Evolutionary conservation across 176 grass and related monocot genomes (phyloP), one percentile per base, ranked within the genome.

Genomic region (Eremochloa ophiuroides): DNA sequence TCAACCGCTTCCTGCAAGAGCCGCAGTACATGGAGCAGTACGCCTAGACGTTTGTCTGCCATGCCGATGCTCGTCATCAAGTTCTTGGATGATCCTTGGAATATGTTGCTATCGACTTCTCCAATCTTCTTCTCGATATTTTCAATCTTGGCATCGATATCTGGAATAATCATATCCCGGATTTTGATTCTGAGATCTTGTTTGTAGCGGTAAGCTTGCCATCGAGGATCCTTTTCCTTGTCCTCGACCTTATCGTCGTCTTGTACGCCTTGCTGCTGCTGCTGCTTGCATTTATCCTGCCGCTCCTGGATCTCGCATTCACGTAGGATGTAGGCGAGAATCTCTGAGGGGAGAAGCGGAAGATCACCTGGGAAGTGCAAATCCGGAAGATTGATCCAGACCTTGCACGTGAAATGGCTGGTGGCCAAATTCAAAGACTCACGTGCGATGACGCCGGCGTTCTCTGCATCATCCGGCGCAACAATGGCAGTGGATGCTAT

Each of bases 161-260:
- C 15, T 17, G 1, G 1, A 30, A 2, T 1, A 58, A 26, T 5
- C 9, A 59, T 59, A 1, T 27, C 0, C n/a, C 3, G 0, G 56
- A 18, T 33, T 64, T 34, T 4, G 6, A 17, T 0, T 3, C 4
- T 1, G 7, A 18, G 27, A 3, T 18, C 2, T 3, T 18, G 0
- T 64, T 34, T 64, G 14, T 34, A 64, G 2, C 1, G 62, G 29
- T 17, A 34, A 33, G 29, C 14, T 64, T 33, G 4, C 50, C 17
- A 1, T 51, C 6, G 48, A 20, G 48, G 5, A 51, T 22, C 6
- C 48, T n/a, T n/a, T n/a, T n/a, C 11, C 38, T 39, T 6, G 1
- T 39, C 38, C 38, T 39, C 38, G 38, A 43, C 41, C 41, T 44
- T 44, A 0, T 44, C 2, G 13, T 15, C 3, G 15, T 17, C 44